Evolutionary conservation across 164 flowering plant genomes (phyloP).

Genomic region (Hamamelis virginiana): DNA sequence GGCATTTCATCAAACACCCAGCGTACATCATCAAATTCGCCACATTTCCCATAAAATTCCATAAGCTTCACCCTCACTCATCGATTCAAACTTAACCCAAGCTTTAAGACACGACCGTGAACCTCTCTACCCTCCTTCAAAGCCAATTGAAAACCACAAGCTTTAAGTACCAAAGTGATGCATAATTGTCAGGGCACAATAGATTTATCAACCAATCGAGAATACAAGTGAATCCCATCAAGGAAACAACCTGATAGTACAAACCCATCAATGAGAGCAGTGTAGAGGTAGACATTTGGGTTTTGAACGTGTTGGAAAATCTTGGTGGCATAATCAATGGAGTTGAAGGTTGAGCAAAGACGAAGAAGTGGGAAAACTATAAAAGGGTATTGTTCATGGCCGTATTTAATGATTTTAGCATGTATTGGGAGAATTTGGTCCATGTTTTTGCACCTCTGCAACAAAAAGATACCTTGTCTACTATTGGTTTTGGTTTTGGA

Average conservation of each 20-base stretch:
- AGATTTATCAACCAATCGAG: conserved; percentile 18
- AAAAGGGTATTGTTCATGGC: conserved; percentile 29
- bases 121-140: conserved; percentile 25
- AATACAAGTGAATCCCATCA: conserved; percentile 26
- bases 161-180: conserved; percentile 26
- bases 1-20: conserved; percentile 32
- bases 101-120: conserved; percentile 38
- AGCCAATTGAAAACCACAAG: conserved; percentile 24
- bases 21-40: conserved; percentile 27
- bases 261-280: conserved; percentile 37
- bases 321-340: conserved; percentile 31
- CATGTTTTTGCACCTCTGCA: conserved; percentile 21
- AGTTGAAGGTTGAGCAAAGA: conserved; percentile 21
- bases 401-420: conserved; percentile 24
- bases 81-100: conserved; percentile 18
- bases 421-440: conserved; percentile 24
- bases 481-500: conserved; percentile 1
- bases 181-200: conserved; percentile 30
- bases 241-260: conserved; percentile 17
- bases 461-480: conserved; percentile 16
- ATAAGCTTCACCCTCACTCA: conserved; percentile 25
- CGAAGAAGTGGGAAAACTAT: conserved; percentile 34
- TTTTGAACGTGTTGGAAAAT: conserved; percentile 18
- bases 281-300: conserved; percentile 40
- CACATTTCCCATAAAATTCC: conserved; percentile 38